Conservation (phyloP, 371 early-diverging fungal genomes). For the Smittium culicis region DNA sequence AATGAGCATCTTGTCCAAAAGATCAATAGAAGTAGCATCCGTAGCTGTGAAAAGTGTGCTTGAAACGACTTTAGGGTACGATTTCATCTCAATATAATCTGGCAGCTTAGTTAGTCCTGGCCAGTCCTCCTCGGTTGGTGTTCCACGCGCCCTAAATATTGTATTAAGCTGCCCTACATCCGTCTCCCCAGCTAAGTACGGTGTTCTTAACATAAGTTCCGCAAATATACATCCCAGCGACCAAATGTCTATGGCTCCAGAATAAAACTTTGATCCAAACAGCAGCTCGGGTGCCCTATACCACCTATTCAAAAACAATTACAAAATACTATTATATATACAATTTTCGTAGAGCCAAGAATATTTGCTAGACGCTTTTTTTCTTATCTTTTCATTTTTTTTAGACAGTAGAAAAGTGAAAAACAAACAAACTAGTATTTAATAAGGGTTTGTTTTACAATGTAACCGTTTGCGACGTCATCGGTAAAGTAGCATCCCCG, state of each 20-base stretch:
- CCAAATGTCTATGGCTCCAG: slow-evolving; percentile 95
- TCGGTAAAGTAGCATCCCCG: slow-evolving; percentile 59
- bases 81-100: slow-evolving; percentile 49
- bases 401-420: background rate
- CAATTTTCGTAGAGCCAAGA: background rate
- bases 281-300: slow-evolving; percentile 99
- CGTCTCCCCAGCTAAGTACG: slow-evolving; percentile 86
- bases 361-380: slow-evolving; percentile 4
- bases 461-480: slow-evolving; percentile 93
- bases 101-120: slow-evolving; percentile 55
- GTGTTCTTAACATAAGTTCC: slow-evolving; percentile 91
- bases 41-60: slow-evolving; percentile 83
- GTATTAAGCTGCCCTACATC: slow-evolving; percentile 91
- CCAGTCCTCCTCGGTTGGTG: slow-evolving; percentile 95
- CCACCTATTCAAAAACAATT: too few species aligned
- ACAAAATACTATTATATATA: too few species aligned
- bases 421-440: background rate
- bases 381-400: background rate
- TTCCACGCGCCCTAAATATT: slow-evolving; percentile 92
- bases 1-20: slow-evolving; percentile 80
- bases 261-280: slow-evolving; percentile 83
- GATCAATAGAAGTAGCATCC: slow-evolving; percentile 74
- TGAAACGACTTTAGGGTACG: slow-evolving; percentile 58
- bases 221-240: slow-evolving; percentile 98
- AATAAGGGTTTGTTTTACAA: slow-evolving; percentile 36